Base-by-base conservation (phyloP, 805 yeast species). In the Metschnikowia shivogae region DNA sequence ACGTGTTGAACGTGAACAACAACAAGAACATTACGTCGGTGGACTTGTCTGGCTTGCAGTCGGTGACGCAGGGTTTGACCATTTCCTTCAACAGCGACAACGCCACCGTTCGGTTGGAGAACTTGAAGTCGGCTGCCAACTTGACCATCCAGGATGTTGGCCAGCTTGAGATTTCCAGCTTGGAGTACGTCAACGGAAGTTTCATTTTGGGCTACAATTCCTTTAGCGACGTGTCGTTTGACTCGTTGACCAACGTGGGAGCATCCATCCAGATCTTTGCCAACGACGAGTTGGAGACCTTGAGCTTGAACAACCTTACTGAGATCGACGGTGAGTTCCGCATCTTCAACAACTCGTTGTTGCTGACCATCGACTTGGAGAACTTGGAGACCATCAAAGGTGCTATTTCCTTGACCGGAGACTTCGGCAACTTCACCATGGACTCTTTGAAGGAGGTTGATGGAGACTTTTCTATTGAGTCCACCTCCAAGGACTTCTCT, bases 61-160 rank as follows among this genome's bases (percentile, higher is more conserved):
- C 62, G 14, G 74, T 67, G 38, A 49, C 62, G 34, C 67, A 64
- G 42, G 61, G 60, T 42, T 63, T 71, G 53, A 63, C 67, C 40
- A 60, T 71, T 47, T 59, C 68, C 46, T 71, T 71, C 66, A 71
- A 71, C 63, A 58, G 62, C 51, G 75, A 50, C 46, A 46, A 49
- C 7, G 55, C 56, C 37, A 57, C 59, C 26, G 54, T 60, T 40
- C 58, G 50, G 35, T 60, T 71, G 54, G 67, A 68, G 47, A 49
- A 56, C 47, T 67, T 71, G 59, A 39, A 50, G 36, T 67, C 70
- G 70, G 72, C 75, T 31, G 63, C 74, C 35, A 71, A 71, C 62
- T 63, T 71, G 57, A 70, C 74, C 45, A 52, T 71, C 39, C 75
- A 71, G 58, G 76, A 71, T 53, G 67, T 63, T 33, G 54, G 59